phyloP scores from a whole-genome alignment of 2,329 filamentous ascomycete genomes.

The Arthrobotrys pseudoclavata region DNA sequence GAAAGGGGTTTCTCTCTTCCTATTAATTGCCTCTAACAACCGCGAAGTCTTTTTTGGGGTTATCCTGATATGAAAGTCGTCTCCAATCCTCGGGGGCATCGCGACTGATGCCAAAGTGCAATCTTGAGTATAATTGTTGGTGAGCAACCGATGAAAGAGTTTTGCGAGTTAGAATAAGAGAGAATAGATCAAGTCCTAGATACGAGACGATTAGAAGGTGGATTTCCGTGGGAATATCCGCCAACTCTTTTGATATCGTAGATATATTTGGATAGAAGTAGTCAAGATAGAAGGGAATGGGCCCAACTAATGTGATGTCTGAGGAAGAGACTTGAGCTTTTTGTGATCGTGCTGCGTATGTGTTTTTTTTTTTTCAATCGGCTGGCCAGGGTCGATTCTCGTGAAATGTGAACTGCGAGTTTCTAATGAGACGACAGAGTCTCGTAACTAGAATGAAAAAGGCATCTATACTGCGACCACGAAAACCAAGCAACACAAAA shows the following conservation, averaged over 20 bases:
- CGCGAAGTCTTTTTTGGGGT: neutral
- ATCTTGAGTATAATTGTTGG: slow-evolving; percentile 3
- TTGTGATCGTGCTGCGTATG: too few species aligned
- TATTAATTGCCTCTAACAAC: neutral
- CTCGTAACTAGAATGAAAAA: too few species aligned
- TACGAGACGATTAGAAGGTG: neutral
- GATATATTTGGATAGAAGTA: too few species aligned
- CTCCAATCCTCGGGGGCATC: neutral
- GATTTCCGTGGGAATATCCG: slow-evolving; percentile 8
- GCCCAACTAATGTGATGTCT: too few species aligned
- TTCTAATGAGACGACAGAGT: too few species aligned
- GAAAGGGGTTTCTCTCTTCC: too few species aligned
- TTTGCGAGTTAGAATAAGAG: slow-evolving; percentile 14
- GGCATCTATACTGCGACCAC: too few species aligned
- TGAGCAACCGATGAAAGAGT: neutral
- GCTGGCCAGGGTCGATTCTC: too few species aligned
- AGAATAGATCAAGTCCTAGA: slow-evolving; percentile 5
- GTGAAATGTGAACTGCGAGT: too few species aligned
- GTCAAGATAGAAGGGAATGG: too few species aligned
- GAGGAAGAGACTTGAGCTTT: too few species aligned
- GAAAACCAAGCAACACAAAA: slow-evolving; percentile 1
- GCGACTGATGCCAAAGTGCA: slow-evolving; percentile 6
- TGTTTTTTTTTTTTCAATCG: too few species aligned
- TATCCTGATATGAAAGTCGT: slow-evolving; percentile 1
- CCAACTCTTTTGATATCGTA: neutral